Percentiles rank a stretch among this genome's conserved stretches.
Evolutionary conservation across 176 grass and related monocot species (phyloP).

Genomic region (Zea mays): DNA sequence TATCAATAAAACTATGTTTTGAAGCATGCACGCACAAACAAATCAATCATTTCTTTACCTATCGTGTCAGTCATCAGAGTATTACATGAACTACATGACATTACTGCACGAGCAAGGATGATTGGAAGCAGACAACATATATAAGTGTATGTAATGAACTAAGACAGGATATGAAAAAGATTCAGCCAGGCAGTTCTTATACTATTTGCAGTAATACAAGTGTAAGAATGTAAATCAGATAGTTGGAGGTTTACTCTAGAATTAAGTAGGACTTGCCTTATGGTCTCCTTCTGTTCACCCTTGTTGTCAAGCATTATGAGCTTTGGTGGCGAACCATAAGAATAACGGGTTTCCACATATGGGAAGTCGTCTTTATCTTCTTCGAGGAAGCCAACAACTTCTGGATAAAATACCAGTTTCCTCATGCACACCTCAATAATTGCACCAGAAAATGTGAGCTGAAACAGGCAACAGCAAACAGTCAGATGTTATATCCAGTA

Average conservation of each 20-base stretch:
- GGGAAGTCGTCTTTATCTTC: conserved; percentile 91
- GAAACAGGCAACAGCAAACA: conserved; percentile 41
- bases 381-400: conserved; percentile 82
- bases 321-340: conserved; percentile 86
- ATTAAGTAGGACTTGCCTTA: conserved; percentile 57
- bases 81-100: background rate
- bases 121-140: conserved; percentile 9
- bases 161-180: background rate
- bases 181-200: background rate
- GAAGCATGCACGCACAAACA: background rate
- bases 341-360: conserved; percentile 72
- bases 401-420: conserved; percentile 94
- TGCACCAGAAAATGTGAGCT: conserved; percentile 83
- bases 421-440: conserved; percentile 99
- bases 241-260: conserved; percentile 10
- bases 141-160: conserved; percentile 1
- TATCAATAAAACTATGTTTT: background rate
- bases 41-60: background rate
- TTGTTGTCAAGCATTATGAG: conserved; percentile 92
- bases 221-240: background rate
- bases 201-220: background rate
- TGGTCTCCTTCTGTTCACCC: conserved; percentile 76
- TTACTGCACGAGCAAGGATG: background rate
- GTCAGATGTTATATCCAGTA: conserved; percentile 14
- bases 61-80: conserved; percentile 9